Base-by-base conservation (phyloP, 2,329 filamentous ascomycete species). In the Cytospora paraplurivora region DNA sequence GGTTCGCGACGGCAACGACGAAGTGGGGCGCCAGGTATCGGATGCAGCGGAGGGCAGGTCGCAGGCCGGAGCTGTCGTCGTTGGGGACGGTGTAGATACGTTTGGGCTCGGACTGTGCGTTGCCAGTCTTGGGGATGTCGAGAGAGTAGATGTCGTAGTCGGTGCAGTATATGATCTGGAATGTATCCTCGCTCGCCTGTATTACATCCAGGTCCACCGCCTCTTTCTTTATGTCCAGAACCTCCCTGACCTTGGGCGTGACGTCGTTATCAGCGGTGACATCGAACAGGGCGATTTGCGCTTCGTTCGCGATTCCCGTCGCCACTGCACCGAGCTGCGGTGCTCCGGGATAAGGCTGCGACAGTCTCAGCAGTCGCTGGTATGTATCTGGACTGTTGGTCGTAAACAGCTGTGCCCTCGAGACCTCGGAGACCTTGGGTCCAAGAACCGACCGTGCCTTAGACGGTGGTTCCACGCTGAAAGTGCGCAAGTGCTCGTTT, bases 401-500 rank as follows among this genome's bases (percentile, higher is more conserved):
- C 50, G 77, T 69, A 71, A 89, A 88, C 34, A 88, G 77, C 56
- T 80, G 72, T 62, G 78, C 74, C 64, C 82, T 83, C 60, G 81
- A 81, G 33, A 82, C 68, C 75, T 87, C 84, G 58, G 78, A 71
- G 64, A 88, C 78, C 69, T 76, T 78, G 65, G 67, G 72, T 60
- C 58, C 74, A 69, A 64, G 72, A 69, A 73, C 73, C 55, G 73
- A 69, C 65, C 72, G 71, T 60, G 67, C 47, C 64, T 68, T 71
- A 44, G 68, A 67, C 15, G 70, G 72, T 67, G 69, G 75, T 68
- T 80, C 75, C 67, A 95, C 82, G 67, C 84, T 81, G 71, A 96
- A 90, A 11, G 91, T 84, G 68, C 93, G 86, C 68, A 98, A 86
- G 77, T 97, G 93, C 72, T 91, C 83, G 74, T 97, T 97, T 72